phyloP scores from a whole-genome alignment of 2,329 filamentous ascomycete species.

The Pyrenophora graminea region DNA sequence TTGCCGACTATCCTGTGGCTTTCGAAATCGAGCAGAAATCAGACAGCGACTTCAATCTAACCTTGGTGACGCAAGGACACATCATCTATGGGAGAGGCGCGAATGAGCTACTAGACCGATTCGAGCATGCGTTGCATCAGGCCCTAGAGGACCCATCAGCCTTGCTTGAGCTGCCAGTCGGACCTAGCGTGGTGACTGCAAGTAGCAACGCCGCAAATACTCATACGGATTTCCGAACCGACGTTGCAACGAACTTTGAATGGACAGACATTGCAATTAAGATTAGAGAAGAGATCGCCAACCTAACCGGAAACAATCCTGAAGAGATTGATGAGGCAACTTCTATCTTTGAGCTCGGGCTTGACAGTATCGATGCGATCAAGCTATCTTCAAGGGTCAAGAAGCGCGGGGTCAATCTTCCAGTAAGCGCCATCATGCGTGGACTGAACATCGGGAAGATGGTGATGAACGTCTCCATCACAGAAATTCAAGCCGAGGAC shows the following conservation, averaged over 20 bases:
- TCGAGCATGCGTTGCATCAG: conserved; percentile 47
- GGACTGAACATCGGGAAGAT: conserved; percentile 70
- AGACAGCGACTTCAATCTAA: conserved; percentile 57
- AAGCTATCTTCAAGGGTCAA: conserved; percentile 76
- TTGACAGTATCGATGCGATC: conserved; percentile 92
- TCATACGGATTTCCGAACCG: neutral
- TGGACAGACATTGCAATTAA: conserved; percentile 62
- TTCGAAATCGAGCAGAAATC: conserved; percentile 68
- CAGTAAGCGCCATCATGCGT: conserved; percentile 78
- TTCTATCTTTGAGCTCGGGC: conserved; percentile 77
- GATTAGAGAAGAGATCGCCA: conserved; percentile 67
- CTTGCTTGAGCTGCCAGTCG: conserved; percentile 13
- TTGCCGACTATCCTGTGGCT: conserved; percentile 74
- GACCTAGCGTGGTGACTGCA: neutral
- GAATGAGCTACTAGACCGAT: conserved; percentile 49
- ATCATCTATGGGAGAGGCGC: conserved; percentile 45
- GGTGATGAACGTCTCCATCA: conserved; percentile 33
- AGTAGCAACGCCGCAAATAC: neutral
- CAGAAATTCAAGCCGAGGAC: neutral
- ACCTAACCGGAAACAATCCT: conserved; percentile 60
- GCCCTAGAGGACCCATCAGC: conserved; percentile 43
- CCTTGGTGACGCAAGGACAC: conserved; percentile 62
- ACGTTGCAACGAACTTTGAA: conserved; percentile 48
- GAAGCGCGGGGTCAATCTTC: conserved; percentile 61
- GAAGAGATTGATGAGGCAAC: conserved; percentile 60